Evolutionary conservation across 331 rosid genomes (phyloP), one percentile per base, ranked within the genome.

Genomic region (Ulmus americana): DNA sequence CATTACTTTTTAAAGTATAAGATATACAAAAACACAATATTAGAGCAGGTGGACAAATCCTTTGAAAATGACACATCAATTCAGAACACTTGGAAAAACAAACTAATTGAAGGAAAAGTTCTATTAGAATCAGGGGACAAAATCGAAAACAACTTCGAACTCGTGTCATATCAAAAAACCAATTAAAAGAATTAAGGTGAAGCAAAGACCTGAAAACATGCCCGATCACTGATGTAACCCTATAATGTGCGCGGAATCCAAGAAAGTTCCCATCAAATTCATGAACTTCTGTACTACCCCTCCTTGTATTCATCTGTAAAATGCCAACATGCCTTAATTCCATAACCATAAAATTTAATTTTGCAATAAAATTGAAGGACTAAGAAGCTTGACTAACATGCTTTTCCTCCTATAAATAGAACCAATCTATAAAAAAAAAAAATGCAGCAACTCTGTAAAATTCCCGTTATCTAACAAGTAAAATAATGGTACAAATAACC

Each of bases 201-300:
- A 74, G 57, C 39, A 81, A 41, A 41, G 50, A 92, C 97, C 97
- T 92, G 92, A 88, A 92, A 53, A 92, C 70, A 68, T 92, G 97
- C 18, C 97, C 97, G 76, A 86, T 92, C 14, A 86, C 97, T 10
- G 97, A 92, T 65, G 97, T 88, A 20, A 92, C 96, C 86, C 77
- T 92, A 59, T 84, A 92, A 15, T 45, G 78, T 1, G 74, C 94
- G 55, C 52, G 83, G 20, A 47, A 69, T 41, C 88, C 83, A 43
- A 39, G 86, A 86, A 92, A 88, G 51, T 4, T 77, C 57, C 94
- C 97, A 5, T 83, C 90, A 18, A 92, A 86, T 79, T 92, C 96
- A 57, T 92, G 97, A 50, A 92, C 76, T 0, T 88, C 96, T 5
- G 96, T 92, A 73, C 96, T 92, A 66, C 90, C 90, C 83, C 41